Evolutionary conservation across 371 early-diverging fungal genomes (phyloP), one percentile per base, ranked within the genome.

Genomic region (Coemansia sp.): DNA sequence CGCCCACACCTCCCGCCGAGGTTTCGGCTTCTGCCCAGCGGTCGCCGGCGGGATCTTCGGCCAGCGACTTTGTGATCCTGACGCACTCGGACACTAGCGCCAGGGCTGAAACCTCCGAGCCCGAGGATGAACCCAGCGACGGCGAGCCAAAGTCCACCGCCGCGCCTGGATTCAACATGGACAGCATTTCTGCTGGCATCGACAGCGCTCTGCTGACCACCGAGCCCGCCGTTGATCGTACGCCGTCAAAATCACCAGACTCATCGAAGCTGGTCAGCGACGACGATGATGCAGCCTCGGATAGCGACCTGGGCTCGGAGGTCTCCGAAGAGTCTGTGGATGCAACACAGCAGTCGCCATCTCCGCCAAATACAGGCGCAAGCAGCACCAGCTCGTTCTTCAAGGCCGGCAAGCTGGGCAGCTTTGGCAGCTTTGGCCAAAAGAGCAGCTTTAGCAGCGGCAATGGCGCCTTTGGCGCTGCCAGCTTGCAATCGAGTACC

Each of bases 351-450:
- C 26, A 26, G 26, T 26, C 26, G 26, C 26, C 26, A 26, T 26
- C 26, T 13, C 51, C 30, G 13, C 51, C 32, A 32, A 53, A 13
- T n/a, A 36, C 36, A 36, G 45, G 48, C 9, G 20, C 11, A 26
- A 40, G 32, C 13, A 49, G 31, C 13, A 30, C 61, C 26, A 50
- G 39, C 34, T 70, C 70, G 9, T 53, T 70, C 41, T 70, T 70
- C 57, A 64, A 65, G 52, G 56, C 70, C 0, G 70, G 70, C 30
- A 50, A 38, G n/a, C 60, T 70, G 13, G 70, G 70, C 2, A 61
- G 14, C 39, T 65, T 70, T 60, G 55, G 65, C 41, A 14, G 51
- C 14, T 50, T 56, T n/a, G 42, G 61, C 16, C 51, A 49, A 9
- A 59, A 49, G 26, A 38, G 59, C 39, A 39, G 32, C 5, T 47